Percentiles rank a stretch among this genome's conserved stretches.
Evolutionary conservation across 495 filamentous ascomycete genomes (phyloP).

Genomic region (Trichoderma erinaceum): DNA sequence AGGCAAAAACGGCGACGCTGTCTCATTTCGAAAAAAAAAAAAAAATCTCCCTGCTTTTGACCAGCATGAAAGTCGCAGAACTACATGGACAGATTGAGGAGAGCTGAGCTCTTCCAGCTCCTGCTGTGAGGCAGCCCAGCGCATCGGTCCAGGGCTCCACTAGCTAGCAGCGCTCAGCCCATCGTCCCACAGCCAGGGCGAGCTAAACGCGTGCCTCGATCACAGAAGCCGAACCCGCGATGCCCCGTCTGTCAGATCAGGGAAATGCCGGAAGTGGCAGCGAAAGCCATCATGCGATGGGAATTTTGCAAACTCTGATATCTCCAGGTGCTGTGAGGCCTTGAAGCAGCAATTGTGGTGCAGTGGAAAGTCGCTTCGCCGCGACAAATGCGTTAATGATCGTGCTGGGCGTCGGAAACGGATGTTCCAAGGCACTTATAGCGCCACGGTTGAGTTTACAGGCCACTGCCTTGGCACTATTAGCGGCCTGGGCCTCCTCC

Average conservation of each 20-base stretch:
- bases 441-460: neutral
- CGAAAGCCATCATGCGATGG: neutral
- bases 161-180: neutral
- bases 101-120: too few relatives aligned
- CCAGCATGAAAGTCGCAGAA: too few relatives aligned
- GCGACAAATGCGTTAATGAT: neutral
- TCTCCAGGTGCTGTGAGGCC: neutral
- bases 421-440: too few relatives aligned
- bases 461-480: neutral
- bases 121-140: neutral
- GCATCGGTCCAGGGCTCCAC: neutral
- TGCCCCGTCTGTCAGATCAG: neutral
- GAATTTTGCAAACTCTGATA: neutral
- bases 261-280: neutral
- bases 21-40: too few relatives aligned
- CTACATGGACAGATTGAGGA: too few relatives aligned
- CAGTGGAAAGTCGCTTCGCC: neutral
- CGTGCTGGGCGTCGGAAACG: too few relatives aligned
- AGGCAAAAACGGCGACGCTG: too few relatives aligned
- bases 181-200: constrained; percentile 1
- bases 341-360: neutral
- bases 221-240: neutral
- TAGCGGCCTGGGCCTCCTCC: neutral
- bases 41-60: too few relatives aligned
- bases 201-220: neutral